Evolutionary conservation across 345 rosid species (phyloP).

Genomic region (Tarenaya hassleriana): DNA sequence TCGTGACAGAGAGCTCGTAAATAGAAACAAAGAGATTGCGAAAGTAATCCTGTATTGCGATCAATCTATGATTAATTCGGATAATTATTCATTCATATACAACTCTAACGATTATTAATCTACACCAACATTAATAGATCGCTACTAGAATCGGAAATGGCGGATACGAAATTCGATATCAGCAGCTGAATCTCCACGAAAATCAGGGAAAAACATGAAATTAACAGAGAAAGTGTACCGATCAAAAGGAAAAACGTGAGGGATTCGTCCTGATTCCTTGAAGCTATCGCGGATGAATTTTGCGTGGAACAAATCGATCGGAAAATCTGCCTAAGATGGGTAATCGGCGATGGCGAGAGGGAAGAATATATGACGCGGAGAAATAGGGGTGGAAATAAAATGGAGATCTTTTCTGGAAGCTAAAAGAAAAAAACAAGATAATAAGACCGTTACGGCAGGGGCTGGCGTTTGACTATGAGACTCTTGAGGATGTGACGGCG

Average conservation of each 20-base stretch:
- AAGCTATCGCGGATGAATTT: constrained; percentile 14
- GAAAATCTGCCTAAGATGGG: constrained; percentile 3
- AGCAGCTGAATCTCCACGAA: constrained; percentile 7
- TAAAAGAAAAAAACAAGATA: constrained; percentile 6
- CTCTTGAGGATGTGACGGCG: constrained; percentile 15
- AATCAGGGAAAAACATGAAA: not conserved
- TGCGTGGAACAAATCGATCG: constrained; percentile 1
- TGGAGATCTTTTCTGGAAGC: not conserved
- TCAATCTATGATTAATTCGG: not conserved
- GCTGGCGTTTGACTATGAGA: constrained; percentile 26
- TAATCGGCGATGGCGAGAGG: constrained; percentile 14
- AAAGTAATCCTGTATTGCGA: constrained; percentile 6
- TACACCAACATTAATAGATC: not conserved
- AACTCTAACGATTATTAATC: not conserved
- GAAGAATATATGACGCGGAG: not conserved
- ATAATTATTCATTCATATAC: not conserved
- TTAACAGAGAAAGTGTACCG: constrained; percentile 18
- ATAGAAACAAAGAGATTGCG: not conserved
- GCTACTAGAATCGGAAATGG: constrained; percentile 2
- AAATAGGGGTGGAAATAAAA: not conserved
- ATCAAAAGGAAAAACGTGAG: constrained; percentile 12
- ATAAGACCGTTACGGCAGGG: constrained; percentile 32
- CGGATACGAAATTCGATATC: constrained; percentile 4
- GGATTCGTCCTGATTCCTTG: constrained; percentile 13
- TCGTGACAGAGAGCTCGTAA: not conserved